Percentiles rank a stretch among this genome's conserved stretches.
phyloP scores from a whole-genome alignment of 345 rosid genomes.

The Aegle marmelos region DNA sequence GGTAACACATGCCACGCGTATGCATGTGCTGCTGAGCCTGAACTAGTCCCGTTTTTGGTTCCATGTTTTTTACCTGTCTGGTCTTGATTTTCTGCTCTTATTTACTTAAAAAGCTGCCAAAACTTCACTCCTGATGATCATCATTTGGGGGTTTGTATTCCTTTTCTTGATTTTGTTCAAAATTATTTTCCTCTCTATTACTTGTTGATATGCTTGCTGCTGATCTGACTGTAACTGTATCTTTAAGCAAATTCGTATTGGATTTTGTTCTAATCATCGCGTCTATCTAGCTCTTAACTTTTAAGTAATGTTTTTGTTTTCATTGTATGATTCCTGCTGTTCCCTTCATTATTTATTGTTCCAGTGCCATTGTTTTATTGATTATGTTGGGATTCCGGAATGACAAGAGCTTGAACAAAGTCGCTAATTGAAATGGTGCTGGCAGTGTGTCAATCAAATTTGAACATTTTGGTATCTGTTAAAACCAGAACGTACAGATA shows the following conservation, averaged over 20 bases:
- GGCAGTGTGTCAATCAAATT: background rate
- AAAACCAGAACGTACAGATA: background rate
- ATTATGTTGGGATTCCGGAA: background rate
- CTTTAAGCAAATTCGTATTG: background rate
- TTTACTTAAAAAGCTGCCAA: background rate
- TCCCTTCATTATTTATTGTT: background rate
- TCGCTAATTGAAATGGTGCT: background rate
- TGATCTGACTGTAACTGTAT: background rate
- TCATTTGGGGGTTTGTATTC: background rate
- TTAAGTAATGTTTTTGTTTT: background rate
- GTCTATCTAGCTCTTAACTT: background rate
- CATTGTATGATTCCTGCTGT: background rate
- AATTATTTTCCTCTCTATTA: background rate
- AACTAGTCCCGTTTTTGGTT: background rate
- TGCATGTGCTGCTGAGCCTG: background rate
- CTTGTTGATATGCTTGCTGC: background rate
- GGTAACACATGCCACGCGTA: background rate
- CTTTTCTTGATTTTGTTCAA: background rate
- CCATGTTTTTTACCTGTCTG: background rate
- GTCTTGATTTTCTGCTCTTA: background rate
- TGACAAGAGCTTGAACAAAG: background rate
- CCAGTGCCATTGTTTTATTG: background rate
- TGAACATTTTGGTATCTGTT: background rate
- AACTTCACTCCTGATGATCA: background rate
- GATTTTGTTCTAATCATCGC: background rate